Evolutionary conservation across 805 yeast genomes (phyloP).

Genomic region (Ogataea ramenticola): DNA sequence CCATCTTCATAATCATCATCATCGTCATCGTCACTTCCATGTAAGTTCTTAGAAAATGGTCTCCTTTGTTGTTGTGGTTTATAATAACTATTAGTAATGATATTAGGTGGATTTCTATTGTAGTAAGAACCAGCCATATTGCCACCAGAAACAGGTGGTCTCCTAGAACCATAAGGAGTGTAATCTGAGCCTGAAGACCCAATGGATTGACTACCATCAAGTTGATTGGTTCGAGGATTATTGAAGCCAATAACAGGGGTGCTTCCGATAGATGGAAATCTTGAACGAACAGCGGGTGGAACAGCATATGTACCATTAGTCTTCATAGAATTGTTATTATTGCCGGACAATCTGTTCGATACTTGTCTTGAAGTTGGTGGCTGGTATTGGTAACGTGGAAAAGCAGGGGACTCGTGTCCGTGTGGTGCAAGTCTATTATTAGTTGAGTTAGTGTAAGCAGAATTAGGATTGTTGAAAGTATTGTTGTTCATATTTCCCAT

Average conservation of each 20-base stretch:
- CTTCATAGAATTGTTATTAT: not conserved
- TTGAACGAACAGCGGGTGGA: no score
- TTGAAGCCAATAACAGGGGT: not conserved
- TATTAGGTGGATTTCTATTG: not conserved
- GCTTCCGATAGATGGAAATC: not conserved
- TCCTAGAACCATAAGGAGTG: constrained; percentile 3
- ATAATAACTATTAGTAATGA: not conserved
- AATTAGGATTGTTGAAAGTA: not conserved
- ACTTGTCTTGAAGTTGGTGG: not conserved
- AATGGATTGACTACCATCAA: constrained; percentile 3
- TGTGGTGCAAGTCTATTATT: not conserved
- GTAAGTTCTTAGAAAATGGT: constrained; percentile 8
- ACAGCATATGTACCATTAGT: no score
- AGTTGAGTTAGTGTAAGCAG: not conserved
- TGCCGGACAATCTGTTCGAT: not conserved
- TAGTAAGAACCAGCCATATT: not conserved
- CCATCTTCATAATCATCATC: not conserved
- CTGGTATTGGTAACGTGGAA: constrained; percentile 5
- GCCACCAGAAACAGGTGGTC: constrained; percentile 1
- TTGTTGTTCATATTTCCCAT: not conserved
- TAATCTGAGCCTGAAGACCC: constrained; percentile 20
- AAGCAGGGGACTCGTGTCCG: constrained; percentile 1
- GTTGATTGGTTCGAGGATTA: not conserved
- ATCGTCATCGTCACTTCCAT: constrained; percentile 5
- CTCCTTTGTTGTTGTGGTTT: constrained; percentile 3